Evolutionary conservation across 1,284 basidiomycete genomes (phyloP), one percentile per base, ranked within the genome.

Genomic region (Fomitopsis pinicola): DNA sequence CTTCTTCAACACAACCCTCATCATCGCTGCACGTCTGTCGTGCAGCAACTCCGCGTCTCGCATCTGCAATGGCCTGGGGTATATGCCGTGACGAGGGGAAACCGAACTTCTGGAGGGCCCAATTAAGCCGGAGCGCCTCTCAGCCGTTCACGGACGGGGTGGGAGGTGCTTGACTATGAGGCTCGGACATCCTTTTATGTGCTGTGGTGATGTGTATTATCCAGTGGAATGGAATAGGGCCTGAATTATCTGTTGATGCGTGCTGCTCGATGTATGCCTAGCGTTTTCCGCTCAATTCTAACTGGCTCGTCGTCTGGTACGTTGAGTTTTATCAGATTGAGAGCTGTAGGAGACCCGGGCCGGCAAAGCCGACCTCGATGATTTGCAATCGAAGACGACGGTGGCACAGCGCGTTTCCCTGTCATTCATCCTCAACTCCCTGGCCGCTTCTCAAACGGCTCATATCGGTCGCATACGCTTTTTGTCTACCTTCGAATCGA

Each of bases 91-190:
- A 68, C 5, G 74, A 75, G 82, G 79, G 68, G 67, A 72, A 71
- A 79, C 59, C 58, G 64, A 59, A n/a, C 17, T 10, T 38, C 38
- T 62, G 54, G 22, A 26, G 85, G 78, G 82, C 78, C 78, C 87
- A 88, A 87, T 87, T 89, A 89, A 89, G 88, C 87, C 88, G 88
- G 87, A 89, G 86, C 84, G 74, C 75, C 77, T 80, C 77, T 79
- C 73, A 82, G 77, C 75, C 62, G 67, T 67, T 64, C 66, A 72
- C 69, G 73, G 72, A 72, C 77, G 81, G 79, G 69, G 73, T 82
- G 82, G 82, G 75, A 79, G 77, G 77, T 79, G 85, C 84, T 89
- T 87, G 87, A 89, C 87, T 89, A 86, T 88, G 87, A 66, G 71
- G 81, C 81, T 83, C 85, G 70, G 67, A 89, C 84, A 89, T 69